These are phyloP conservation scores for Psilocybe azurescens DNA, from an alignment of 768 basidiomycete species.

Conservation along the genomic window DNA sequence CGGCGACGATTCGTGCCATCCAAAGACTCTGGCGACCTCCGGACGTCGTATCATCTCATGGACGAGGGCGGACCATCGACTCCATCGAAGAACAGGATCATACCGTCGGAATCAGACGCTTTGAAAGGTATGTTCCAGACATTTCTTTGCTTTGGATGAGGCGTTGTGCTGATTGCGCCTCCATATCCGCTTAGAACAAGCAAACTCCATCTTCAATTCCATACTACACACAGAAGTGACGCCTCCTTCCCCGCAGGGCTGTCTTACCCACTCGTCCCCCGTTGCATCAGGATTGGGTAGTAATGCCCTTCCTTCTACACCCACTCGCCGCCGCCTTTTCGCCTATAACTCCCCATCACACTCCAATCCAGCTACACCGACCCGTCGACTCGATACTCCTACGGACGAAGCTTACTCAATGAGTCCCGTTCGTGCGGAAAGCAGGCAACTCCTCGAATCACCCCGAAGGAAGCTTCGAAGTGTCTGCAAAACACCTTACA, in stretches of 20 bases:
- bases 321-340: slow-evolving; percentile 67
- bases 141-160: too few relatives aligned
- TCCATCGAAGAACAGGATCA: too few relatives aligned
- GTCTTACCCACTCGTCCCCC: slow-evolving; percentile 57
- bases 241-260: slow-evolving; percentile 67
- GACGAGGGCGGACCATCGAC: too few relatives aligned
- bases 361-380: slow-evolving; percentile 63
- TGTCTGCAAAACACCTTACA: slow-evolving; percentile 94
- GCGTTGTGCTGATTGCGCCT: too few relatives aligned
- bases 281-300: slow-evolving; percentile 44
- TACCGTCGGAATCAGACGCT: too few relatives aligned
- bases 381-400: slow-evolving; percentile 75
- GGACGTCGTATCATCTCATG: too few relatives aligned
- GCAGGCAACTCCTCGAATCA: slow-evolving; percentile 81
- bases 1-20: too few relatives aligned
- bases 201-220: slow-evolving; percentile 80
- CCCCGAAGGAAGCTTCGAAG: slow-evolving; percentile 81
- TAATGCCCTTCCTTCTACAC: slow-evolving; percentile 51
- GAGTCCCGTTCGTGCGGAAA: slow-evolving; percentile 86
- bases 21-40: too few relatives aligned
- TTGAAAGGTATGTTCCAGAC: too few relatives aligned
- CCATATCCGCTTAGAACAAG: too few relatives aligned
- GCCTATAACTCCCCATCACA: slow-evolving; percentile 67
- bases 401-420: slow-evolving; percentile 90
- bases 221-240: slow-evolving; percentile 82